Evolutionary conservation across 352 stramenopile species (phyloP), one percentile per base, ranked within the genome.

Genomic region (Saprolegnia diclina): DNA sequence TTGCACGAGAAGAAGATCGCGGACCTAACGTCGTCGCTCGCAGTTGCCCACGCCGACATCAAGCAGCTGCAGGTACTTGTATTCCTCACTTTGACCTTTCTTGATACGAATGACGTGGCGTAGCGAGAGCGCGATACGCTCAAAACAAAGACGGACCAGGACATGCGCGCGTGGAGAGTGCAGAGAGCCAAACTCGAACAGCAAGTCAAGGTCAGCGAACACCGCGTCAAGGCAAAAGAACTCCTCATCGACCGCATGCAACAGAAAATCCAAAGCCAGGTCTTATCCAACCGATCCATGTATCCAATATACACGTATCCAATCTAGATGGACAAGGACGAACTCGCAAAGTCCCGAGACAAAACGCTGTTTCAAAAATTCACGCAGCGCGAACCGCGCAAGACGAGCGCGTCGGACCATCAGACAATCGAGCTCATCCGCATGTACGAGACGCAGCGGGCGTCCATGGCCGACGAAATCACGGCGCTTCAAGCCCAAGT

Each of bases 151-250:
- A 56, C 76, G 6, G 79, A 92, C 3, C 59, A 73, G 13, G 72
- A 88, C 19, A 64, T 69, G 6, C 92, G 90, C 64, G 75, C 78
- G 32, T 69, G 91, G 18, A 91, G 91, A 61, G 78, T 73, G 10
- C 81, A 87, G 18, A 82, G 72, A 64, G 52, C 87, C 11, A 82
- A 83, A 40, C 73, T 94, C 22, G 79, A 92, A 71, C 88, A 95
- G 56, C 86, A 96, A 66, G 71, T 96, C 0, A 92, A 92, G 67
- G 81, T 92, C 4, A 94, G 84, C 54, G 87, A 96, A 53, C 88
- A 95, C 26, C 80, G 87, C 4, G 88, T 96, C 5, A 92, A 92
- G 69, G 85, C 87, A 4, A 96, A 94, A 64, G 88, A 96, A 46
- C 74, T 88, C 13, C 71, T 92, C 0, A 74, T 93, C 0, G 82